Conservation (phyloP, 139 green algal species). For the Chlorella sp. region DNA sequence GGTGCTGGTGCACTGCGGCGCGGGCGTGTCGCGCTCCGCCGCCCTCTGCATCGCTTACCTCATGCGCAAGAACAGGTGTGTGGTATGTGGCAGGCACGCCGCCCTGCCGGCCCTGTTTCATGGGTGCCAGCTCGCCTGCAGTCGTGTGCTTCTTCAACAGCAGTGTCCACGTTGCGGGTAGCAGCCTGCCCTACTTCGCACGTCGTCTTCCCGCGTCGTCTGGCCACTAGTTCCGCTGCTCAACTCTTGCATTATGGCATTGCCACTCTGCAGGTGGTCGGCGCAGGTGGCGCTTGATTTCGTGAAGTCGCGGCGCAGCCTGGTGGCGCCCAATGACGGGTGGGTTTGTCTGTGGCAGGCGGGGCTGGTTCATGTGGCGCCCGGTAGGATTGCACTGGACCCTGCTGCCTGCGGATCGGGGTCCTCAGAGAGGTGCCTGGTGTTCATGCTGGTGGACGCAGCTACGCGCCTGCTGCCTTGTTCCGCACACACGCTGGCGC, state of each 20-base stretch:
- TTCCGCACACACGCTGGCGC: too few relatives aligned
- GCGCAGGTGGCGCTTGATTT: slow-evolving; percentile 46
- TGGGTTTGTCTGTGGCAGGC: too few relatives aligned
- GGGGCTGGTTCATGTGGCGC: too few relatives aligned
- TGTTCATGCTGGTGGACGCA: too few relatives aligned
- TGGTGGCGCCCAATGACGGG: slow-evolving; percentile 78
- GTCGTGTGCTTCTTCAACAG: background rate
- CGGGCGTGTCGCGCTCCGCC: slow-evolving; percentile 77
- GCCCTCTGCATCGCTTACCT: slow-evolving; percentile 82
- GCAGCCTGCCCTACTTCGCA: too few relatives aligned
- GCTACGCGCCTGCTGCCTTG: too few relatives aligned
- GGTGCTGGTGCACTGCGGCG: slow-evolving; percentile 87
- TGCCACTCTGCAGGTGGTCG: background rate
- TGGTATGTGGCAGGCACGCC: background rate
- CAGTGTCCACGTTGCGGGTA: too few relatives aligned
- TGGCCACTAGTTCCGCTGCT: too few relatives aligned
- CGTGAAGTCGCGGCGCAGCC: slow-evolving; percentile 49
- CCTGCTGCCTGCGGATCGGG: too few relatives aligned
- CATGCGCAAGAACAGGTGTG: slow-evolving; percentile 71
- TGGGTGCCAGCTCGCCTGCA: background rate
- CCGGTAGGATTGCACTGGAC: too few relatives aligned
- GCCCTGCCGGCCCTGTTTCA: slow-evolving; percentile 2
- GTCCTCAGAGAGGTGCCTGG: too few relatives aligned
- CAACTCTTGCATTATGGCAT: background rate
- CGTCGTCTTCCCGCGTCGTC: too few relatives aligned